Conservation (phyloP, 192 early-diverging fungal genomes). For the Entophlyctis luteolus region DNA sequence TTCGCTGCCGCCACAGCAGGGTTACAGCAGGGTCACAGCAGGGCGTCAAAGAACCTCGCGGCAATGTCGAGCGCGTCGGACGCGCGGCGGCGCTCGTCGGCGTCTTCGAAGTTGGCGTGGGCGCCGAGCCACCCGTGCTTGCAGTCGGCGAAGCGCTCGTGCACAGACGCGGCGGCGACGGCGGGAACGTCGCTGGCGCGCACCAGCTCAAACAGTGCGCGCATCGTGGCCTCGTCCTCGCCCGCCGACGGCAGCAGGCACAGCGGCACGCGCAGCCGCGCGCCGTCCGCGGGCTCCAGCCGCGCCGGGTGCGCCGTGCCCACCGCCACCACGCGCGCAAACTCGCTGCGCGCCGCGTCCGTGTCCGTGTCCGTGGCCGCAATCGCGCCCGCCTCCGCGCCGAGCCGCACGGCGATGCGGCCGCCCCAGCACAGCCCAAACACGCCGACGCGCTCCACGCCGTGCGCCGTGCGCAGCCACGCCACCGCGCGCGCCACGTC, state of each 20-base stretch:
- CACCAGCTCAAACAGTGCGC: neutral
- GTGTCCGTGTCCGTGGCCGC: neutral
- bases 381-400: neutral
- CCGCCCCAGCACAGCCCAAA: constrained; percentile 18
- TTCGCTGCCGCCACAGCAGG: no score
- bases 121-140: constrained; percentile 5
- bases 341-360: neutral
- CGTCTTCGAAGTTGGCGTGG: neutral
- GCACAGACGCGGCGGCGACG: neutral
- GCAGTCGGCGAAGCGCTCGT: constrained; percentile 6
- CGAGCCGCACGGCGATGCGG: neutral
- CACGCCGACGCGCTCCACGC: neutral
- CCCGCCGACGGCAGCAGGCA: neutral
- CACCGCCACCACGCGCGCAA: constrained; percentile 14
- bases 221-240: constrained; percentile 10
- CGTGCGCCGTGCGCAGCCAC: constrained; percentile 8
- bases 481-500: neutral
- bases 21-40: no score
- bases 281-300: constrained; percentile 34
- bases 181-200: neutral
- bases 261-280: neutral
- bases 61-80: neutral
- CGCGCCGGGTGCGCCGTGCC: constrained; percentile 45
- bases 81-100: neutral
- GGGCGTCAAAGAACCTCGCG: neutral